These are phyloP conservation scores for Trypanosoma congolense DNA, from an alignment of 208 protist species.

Conservation along the genomic window DNA sequence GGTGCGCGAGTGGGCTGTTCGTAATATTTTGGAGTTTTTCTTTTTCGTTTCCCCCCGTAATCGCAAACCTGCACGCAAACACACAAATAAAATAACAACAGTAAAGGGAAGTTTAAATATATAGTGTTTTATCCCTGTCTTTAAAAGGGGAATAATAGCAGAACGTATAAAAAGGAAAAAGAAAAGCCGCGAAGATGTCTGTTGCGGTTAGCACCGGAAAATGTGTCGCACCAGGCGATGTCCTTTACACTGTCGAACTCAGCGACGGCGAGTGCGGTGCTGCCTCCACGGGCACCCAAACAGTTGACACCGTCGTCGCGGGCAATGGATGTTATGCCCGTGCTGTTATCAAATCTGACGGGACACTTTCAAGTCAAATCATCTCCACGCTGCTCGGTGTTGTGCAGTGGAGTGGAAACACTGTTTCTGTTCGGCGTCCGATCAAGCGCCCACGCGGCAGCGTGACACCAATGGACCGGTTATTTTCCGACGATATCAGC, in stretches of 20 bases:
- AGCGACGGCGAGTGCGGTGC: background rate
- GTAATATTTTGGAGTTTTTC: too few relatives aligned
- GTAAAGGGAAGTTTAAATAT: too few relatives aligned
- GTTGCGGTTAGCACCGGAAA: slow-evolving; percentile 15
- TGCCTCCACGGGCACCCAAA: background rate
- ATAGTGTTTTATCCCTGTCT: too few relatives aligned
- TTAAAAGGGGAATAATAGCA: background rate
- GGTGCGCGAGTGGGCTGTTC: too few relatives aligned
- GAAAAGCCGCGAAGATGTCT: background rate
- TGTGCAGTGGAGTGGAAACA: slow-evolving; percentile 67
- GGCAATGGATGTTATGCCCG: slow-evolving; percentile 57
- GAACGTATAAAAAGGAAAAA: background rate
- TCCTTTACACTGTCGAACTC: slow-evolving; percentile 29
- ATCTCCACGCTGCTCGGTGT: slow-evolving; percentile 47
- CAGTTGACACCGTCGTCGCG: slow-evolving; percentile 26
- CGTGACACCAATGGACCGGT: too few relatives aligned
- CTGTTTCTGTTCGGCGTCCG: slow-evolving; percentile 38
- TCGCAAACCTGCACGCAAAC: too few relatives aligned
- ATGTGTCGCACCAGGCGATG: slow-evolving; percentile 44
- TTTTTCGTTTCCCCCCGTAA: too few relatives aligned
- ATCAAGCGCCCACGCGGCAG: background rate
- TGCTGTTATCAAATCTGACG: slow-evolving; percentile 4
- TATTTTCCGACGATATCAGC: too few relatives aligned
- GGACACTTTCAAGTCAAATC: slow-evolving; percentile 21
- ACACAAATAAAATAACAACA: too few relatives aligned